These are phyloP conservation scores for Gillenia trifoliata DNA, from an alignment of 306 rosid genomes.

Conservation along the genomic window DNA sequence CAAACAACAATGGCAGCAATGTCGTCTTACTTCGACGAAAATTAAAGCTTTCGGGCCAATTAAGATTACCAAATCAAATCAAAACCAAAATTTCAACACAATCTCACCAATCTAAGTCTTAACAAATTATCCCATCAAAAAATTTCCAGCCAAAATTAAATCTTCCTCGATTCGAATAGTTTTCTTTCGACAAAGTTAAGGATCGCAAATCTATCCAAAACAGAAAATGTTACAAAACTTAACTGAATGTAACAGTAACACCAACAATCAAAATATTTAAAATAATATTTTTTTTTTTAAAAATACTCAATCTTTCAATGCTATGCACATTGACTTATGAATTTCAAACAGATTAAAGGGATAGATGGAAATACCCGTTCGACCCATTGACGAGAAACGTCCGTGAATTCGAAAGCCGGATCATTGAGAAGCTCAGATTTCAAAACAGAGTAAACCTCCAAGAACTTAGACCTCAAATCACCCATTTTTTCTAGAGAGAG, in stretches of 20 bases:
- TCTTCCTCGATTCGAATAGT: background rate
- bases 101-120: background rate
- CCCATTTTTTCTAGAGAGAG: slow-evolving; percentile 18
- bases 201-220: background rate
- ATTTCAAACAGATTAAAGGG: background rate
- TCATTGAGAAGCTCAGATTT: slow-evolving; percentile 46
- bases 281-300: no score
- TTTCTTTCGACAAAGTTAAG: background rate
- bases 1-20: background rate
- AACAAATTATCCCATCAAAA: background rate
- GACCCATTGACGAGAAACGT: slow-evolving; percentile 47
- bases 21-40: background rate
- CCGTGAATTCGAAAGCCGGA: slow-evolving; percentile 45
- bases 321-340: background rate
- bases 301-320: background rate
- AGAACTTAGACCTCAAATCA: slow-evolving; percentile 34
- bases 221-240: background rate
- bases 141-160: background rate
- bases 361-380: slow-evolving; percentile 22
- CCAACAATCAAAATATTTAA: background rate
- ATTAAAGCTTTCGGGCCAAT: background rate
- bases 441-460: slow-evolving; percentile 39
- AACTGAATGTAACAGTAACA: background rate
- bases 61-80: background rate
- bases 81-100: background rate